These are phyloP conservation scores for Letharia columbiana DNA, from an alignment of 495 filamentous ascomycete species.

Conservation along the genomic window DNA sequence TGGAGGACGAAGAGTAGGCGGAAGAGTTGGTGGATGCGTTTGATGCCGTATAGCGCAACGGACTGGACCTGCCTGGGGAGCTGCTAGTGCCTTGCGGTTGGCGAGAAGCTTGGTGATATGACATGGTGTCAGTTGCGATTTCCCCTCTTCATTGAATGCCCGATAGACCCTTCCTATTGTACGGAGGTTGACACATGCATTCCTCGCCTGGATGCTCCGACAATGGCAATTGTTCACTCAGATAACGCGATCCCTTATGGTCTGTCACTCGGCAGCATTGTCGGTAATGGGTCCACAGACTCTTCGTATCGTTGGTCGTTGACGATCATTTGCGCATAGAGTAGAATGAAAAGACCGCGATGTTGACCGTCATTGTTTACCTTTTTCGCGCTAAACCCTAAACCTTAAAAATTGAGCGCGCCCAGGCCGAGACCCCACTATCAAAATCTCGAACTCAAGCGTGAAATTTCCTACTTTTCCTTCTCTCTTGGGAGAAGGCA, in stretches of 20 bases:
- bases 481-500: constrained; percentile 53
- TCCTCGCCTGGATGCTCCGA: constrained; percentile 5
- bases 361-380: constrained; percentile 9
- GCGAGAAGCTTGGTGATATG: constrained; percentile 19
- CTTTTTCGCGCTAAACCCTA: constrained; percentile 3
- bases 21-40: constrained; percentile 74
- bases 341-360: not conserved
- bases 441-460: constrained; percentile 14
- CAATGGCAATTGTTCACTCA: constrained; percentile 4
- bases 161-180: constrained; percentile 18
- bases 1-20: constrained; percentile 61
- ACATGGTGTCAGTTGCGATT: constrained; percentile 11
- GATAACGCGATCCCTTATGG: not conserved
- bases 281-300: too few relatives aligned
- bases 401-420: not conserved
- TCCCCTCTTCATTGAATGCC: not conserved
- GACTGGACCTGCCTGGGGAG: constrained; percentile 46
- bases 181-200: constrained; percentile 5
- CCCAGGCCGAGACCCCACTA: constrained; percentile 11
- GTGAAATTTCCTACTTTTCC: constrained; percentile 24
- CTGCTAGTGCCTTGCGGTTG: constrained; percentile 44
- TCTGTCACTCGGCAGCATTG: not conserved
- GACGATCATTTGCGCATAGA: not conserved
- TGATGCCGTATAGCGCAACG: constrained; percentile 57
- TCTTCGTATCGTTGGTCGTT: not conserved